Evolutionary conservation across 2,329 filamentous ascomycete species (phyloP).

Genomic region (Tolypocladium amazonense): DNA sequence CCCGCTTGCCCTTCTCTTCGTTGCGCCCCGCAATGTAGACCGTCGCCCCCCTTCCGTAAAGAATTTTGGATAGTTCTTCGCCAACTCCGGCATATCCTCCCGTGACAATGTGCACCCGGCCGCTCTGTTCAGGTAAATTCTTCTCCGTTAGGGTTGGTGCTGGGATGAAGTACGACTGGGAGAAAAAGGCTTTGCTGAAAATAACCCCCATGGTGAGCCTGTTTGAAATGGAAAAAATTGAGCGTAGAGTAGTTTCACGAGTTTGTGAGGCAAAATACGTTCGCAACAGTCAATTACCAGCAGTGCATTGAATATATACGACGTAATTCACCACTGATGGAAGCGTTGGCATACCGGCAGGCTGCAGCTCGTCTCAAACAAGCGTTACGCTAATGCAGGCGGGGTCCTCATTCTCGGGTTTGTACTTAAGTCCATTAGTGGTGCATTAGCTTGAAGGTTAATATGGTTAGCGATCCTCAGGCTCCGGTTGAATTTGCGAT

Average conservation of each 20-base stretch:
- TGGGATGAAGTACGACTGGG: neutral
- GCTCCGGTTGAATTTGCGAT: too few relatives aligned
- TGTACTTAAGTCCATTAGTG: neutral
- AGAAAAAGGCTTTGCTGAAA: neutral
- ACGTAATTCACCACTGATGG: neutral
- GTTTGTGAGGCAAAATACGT: neutral
- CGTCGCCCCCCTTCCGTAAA: neutral
- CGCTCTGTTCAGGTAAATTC: neutral
- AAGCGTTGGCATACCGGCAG: neutral
- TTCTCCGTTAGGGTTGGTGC: neutral
- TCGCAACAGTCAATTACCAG: too few relatives aligned
- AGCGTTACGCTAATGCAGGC: neutral
- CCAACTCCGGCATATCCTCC: neutral
- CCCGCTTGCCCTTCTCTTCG: neutral
- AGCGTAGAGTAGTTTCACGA: neutral
- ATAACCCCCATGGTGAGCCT: neutral
- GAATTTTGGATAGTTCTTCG: neutral
- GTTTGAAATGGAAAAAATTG: too few relatives aligned
- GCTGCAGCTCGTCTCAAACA: neutral
- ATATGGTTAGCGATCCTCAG: neutral
- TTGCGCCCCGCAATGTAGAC: neutral
- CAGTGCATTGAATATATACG: neutral
- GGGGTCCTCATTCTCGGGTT: neutral
- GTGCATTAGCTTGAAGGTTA: neutral
- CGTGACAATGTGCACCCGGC: neutral